These are phyloP conservation scores for Aspergillus eucalypticola DNA, from an alignment of 2,329 filamentous ascomycete species.

Conservation along the genomic window DNA sequence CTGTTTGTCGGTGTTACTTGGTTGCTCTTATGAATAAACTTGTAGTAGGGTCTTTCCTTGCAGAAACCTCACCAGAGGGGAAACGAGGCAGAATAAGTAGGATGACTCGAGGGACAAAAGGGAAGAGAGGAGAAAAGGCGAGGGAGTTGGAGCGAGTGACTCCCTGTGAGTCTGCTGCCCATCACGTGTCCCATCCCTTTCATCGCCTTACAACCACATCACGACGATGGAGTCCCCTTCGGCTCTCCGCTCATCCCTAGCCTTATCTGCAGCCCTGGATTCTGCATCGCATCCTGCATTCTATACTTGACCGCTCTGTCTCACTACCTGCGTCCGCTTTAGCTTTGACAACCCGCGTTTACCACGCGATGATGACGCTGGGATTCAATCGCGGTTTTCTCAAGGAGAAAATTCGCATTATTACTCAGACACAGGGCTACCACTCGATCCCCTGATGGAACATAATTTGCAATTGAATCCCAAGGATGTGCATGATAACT, in stretches of 20 bases:
- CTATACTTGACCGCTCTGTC: conserved; percentile 1
- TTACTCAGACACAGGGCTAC: background rate
- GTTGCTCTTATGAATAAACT: background rate
- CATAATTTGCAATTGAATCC: background rate
- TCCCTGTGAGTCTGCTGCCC: too few relatives aligned
- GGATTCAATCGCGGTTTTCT: background rate
- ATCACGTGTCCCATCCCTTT: conserved; percentile 14
- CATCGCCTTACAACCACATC: conserved; percentile 1
- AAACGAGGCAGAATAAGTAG: too few relatives aligned
- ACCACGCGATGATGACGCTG: conserved; percentile 7
- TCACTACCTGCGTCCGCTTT: background rate
- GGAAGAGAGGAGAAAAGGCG: background rate
- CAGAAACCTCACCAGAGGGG: background rate
- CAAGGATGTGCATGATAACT: background rate
- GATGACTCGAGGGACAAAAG: background rate
- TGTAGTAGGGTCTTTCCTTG: conserved; percentile 1
- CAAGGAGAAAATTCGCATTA: background rate
- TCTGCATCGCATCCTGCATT: conserved; percentile 10
- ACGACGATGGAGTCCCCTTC: background rate
- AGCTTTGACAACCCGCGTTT: background rate
- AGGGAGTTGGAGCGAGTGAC: background rate
- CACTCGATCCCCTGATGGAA: conserved; percentile 6
- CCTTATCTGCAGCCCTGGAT: background rate
- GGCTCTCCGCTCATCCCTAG: conserved; percentile 2
- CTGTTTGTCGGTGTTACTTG: background rate